These are phyloP conservation scores for Begonia masoniana DNA, from an alignment of 306 rosid species.

Conservation along the genomic window DNA sequence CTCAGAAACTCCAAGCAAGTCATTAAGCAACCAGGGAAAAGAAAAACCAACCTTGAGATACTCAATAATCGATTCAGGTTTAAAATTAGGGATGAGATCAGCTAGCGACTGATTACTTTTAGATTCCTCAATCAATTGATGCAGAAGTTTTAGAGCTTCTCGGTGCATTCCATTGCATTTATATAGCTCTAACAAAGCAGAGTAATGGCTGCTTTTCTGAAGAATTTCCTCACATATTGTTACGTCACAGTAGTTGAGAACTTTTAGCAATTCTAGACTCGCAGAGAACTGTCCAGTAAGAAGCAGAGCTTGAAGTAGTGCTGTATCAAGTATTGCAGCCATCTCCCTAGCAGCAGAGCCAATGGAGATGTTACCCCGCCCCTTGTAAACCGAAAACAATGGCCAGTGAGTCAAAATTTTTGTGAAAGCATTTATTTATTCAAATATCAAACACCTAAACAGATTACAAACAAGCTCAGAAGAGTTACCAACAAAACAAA, in stretches of 20 bases:
- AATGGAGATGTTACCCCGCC: slow-evolving; percentile 44
- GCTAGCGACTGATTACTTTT: slow-evolving; percentile 36
- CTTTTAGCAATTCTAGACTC: slow-evolving; percentile 66
- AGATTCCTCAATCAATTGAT: slow-evolving; percentile 64
- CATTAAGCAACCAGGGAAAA: slow-evolving; percentile 8
- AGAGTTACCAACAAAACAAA: no score
- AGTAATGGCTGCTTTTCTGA: slow-evolving; percentile 43
- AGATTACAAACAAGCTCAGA: background rate
- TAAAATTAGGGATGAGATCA: slow-evolving; percentile 51
- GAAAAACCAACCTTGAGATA: slow-evolving; percentile 76
- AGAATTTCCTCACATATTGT: slow-evolving; percentile 83
- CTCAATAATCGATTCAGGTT: slow-evolving; percentile 82
- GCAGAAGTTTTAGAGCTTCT: slow-evolving; percentile 85
- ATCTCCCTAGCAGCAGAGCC: slow-evolving; percentile 84
- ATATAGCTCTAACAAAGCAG: slow-evolving; percentile 78
- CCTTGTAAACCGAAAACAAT: slow-evolving; percentile 33
- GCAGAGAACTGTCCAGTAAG: slow-evolving; percentile 73
- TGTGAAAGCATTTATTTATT: background rate
- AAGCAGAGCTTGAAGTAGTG: slow-evolving; percentile 84
- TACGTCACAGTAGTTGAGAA: slow-evolving; percentile 76
- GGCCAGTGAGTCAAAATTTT: background rate
- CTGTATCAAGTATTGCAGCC: slow-evolving; percentile 89
- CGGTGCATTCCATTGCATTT: slow-evolving; percentile 86
- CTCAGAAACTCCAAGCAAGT: no score
- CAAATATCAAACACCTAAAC: background rate